A percentile compares a stretch with the other conserved stretches of the same genome.
These are phyloP conservation scores for Chrysanthemum lavandulifolium DNA, from an alignment of 129 eudicot genomes.

Conservation along the genomic window DNA sequence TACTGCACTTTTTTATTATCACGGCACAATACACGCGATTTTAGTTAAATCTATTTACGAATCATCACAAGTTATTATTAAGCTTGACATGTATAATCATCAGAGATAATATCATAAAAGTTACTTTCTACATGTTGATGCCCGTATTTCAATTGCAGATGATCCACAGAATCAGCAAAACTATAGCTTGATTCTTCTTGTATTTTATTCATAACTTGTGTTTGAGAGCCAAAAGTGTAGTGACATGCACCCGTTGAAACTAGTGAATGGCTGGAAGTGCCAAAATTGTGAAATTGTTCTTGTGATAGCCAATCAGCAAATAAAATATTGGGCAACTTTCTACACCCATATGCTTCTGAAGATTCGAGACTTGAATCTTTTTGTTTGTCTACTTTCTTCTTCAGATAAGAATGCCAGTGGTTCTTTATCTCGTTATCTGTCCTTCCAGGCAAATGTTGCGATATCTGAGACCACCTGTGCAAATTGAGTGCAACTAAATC, in stretches of 20 bases:
- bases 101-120: constrained; percentile 30
- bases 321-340: constrained; percentile 34
- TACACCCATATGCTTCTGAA: constrained; percentile 13
- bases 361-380: constrained; percentile 30
- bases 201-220: neutral
- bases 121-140: constrained; percentile 24
- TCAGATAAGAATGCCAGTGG: constrained; percentile 71
- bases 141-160: constrained; percentile 19
- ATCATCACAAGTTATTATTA: neutral
- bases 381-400: constrained; percentile 36
- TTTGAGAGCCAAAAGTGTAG: too few species aligned
- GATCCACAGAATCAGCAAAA: constrained; percentile 22
- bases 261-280: neutral
- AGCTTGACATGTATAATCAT: neutral
- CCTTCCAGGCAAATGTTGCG: constrained; percentile 82
- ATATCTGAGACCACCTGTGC: constrained; percentile 82
- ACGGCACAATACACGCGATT: neutral
- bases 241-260: too few species aligned
- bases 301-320: constrained; percentile 52
- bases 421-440: constrained; percentile 84
- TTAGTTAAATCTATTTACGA: neutral
- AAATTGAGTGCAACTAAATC: neutral
- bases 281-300: constrained; percentile 26
- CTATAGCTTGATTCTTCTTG: neutral
- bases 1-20: neutral